Evolutionary conservation across 768 basidiomycete species (phyloP), one percentile per base, ranked within the genome.

Genomic region (Tylopilus intermedius): DNA sequence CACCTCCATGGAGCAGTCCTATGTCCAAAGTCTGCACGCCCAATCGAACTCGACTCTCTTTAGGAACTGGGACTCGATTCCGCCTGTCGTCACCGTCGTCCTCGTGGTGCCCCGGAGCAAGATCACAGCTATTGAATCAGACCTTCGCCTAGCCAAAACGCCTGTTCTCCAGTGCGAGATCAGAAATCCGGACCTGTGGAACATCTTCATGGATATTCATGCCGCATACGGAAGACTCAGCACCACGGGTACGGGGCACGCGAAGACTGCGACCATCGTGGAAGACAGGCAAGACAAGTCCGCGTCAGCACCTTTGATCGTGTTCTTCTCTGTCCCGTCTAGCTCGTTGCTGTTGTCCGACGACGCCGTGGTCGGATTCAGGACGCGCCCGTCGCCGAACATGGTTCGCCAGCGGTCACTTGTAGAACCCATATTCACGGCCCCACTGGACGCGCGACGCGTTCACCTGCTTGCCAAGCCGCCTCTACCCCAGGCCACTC

Each of bases 51-150:
- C 55, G 14, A 48, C 58, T 3, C 46, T 66, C 15, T 75, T 77
- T 40, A 58, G 49, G 32, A 66, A 64, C 26, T 68, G 67, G 68
- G 49, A 52, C 4, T 47, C 38, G 13, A 56, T 73, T 22, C 72
- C 74, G 2, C 53, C 61, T 1, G 58, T 64, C 1, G 63, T 73
- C 9, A 67, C 67, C 5, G 46, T 75, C 38, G 57, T 66, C 22
- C 61, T 75, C 14, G 58, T 61, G 11, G 54, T 75, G 15, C 73
- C 74, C 8, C 61, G 68, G 14, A 53, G 49, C 47, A 63, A 54
- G 45, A 55, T 70, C 8, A 45, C 26, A 14, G 37, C 52, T 24
- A 48, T 71, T 44, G 64, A 64, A 48, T 18, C 55, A 8, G 51
- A 59, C 0, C 59, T 74, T 40, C 57, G 63, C 10, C 49, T 15